Base-by-base conservation (phyloP, 306 rosid species). In the Parietaria judaica region DNA sequence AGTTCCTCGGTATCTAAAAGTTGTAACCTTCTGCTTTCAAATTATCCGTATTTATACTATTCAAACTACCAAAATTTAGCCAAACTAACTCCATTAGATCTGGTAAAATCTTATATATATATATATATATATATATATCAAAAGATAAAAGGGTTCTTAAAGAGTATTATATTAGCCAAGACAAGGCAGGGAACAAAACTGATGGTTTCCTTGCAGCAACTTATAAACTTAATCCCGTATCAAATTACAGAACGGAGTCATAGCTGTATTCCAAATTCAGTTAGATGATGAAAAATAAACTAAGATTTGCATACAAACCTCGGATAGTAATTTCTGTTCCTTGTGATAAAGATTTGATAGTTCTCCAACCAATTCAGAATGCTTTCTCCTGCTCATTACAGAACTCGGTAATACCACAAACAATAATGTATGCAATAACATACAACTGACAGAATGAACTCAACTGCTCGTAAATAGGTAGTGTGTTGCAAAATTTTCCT, bases 291-390 rank as follows among this genome's bases (percentile, higher is more conserved):
- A 7, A 13, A 46, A 13, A 46, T 46, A 7, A 46, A 13, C 50
- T 46, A 46, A 41, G 45, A 41, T 41, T 5, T 53, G 60, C 9
- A 8, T 6, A 62, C 89, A 55, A 71, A 88, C 99, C 99, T 92
- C 94, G 48, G 95, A 84, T 53, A 86, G 73, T 71, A 92, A 74
- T 66, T 86, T 92, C 68, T 88, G 90, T 70, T 88, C 99, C 70
- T 82, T 81, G 69, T 76, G 82, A 75, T 84, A 83, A 70, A 87
- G 91, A 84, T 84, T 84, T 23, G 96, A 92, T 67, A 92, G 83
- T 69, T 92, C 99, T 70, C 87, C 90, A 15, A 65, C 81, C 83
- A 92, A 72, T 68, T 92, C 99, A 8, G 88, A 82, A 79, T 92
- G 94, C 73, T 92, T 92, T 79, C 95, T 86, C 95, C 99, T 92